phyloP scores from a whole-genome alignment of 164 flowering plant species.

The Dillenia turbinata region DNA sequence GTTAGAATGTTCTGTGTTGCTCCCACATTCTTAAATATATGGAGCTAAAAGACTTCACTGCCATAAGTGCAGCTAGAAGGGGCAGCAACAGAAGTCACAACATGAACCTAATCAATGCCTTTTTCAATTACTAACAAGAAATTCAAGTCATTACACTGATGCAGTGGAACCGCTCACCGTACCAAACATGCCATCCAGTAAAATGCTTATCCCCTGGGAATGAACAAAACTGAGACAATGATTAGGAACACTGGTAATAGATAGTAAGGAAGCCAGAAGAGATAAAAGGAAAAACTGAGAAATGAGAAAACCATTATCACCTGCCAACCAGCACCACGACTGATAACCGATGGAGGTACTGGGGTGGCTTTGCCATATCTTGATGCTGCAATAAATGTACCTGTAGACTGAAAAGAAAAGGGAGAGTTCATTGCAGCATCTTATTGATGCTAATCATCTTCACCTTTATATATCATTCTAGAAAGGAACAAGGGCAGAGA shows the following conservation, averaged over 20 bases:
- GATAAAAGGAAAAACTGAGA: background rate
- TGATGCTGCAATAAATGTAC: slow-evolving; percentile 55
- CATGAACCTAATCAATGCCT: too few species aligned
- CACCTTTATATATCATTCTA: slow-evolving; percentile 9
- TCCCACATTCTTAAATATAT: too few species aligned
- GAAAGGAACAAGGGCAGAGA: background rate
- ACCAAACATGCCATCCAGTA: slow-evolving; percentile 75
- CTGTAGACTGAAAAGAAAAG: slow-evolving; percentile 56
- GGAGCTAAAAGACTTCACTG: too few species aligned
- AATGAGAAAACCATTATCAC: slow-evolving; percentile 19
- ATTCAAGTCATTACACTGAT: slow-evolving; percentile 58
- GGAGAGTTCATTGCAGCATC: background rate
- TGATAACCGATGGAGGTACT: slow-evolving; percentile 66
- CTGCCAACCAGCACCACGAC: slow-evolving; percentile 86
- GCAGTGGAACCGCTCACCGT: slow-evolving; percentile 71
- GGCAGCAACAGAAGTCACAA: too few species aligned
- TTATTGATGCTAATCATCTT: too few species aligned
- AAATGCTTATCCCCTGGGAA: slow-evolving; percentile 67
- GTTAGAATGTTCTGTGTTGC: too few species aligned
- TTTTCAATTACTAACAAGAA: too few species aligned
- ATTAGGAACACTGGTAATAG: background rate
- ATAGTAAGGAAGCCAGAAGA: background rate
- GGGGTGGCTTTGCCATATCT: slow-evolving; percentile 81
- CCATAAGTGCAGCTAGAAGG: too few species aligned
- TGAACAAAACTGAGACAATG: background rate